Percentiles rank a stretch among this genome's conserved stretches.
Evolutionary conservation across 495 filamentous ascomycete species (phyloP).

Genomic region (Penicillium verhagenii): DNA sequence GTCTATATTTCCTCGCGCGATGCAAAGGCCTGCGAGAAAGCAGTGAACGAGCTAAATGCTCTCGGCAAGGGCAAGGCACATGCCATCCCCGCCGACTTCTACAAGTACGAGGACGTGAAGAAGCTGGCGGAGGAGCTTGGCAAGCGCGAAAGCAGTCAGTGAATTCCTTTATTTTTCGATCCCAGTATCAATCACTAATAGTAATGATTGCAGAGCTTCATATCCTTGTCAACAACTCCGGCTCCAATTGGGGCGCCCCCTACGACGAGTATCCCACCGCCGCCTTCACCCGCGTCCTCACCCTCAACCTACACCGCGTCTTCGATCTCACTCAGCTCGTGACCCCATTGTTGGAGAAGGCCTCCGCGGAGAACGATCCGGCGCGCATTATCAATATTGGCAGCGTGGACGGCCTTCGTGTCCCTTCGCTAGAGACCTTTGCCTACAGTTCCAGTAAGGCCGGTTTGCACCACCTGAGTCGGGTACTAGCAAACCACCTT

Average conservation of each 20-base stretch:
- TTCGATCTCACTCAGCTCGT: conserved; percentile 75
- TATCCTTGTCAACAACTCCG: conserved; percentile 79
- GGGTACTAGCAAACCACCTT: conserved; percentile 69
- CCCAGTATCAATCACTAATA: conserved; percentile 7
- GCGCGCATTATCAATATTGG: conserved; percentile 75
- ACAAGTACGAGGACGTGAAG: conserved; percentile 69
- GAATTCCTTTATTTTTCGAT: not conserved
- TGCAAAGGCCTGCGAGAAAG: conserved; percentile 57
- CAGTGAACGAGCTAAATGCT: conserved; percentile 59
- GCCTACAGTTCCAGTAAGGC: conserved; percentile 74
- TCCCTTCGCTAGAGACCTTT: conserved; percentile 70
- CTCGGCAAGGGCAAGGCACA: conserved; percentile 61
- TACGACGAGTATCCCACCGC: conserved; percentile 66
- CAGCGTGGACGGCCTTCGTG: conserved; percentile 65
- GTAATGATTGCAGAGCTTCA: conserved; percentile 52
- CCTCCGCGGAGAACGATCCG: conserved; percentile 45
- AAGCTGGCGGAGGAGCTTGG: conserved; percentile 61
- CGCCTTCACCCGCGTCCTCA: conserved; percentile 72
- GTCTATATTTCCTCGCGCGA: conserved; percentile 83
- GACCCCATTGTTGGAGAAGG: conserved; percentile 67
- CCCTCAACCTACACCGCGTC: conserved; percentile 76
- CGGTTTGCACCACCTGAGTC: conserved; percentile 68
- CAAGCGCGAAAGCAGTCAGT: conserved; percentile 59
- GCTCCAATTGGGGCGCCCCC: conserved; percentile 67
- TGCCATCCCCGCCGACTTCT: conserved; percentile 69